phyloP scores from a whole-genome alignment of 192 early-diverging fungal genomes.

The Chytriomyces hyalinus region DNA sequence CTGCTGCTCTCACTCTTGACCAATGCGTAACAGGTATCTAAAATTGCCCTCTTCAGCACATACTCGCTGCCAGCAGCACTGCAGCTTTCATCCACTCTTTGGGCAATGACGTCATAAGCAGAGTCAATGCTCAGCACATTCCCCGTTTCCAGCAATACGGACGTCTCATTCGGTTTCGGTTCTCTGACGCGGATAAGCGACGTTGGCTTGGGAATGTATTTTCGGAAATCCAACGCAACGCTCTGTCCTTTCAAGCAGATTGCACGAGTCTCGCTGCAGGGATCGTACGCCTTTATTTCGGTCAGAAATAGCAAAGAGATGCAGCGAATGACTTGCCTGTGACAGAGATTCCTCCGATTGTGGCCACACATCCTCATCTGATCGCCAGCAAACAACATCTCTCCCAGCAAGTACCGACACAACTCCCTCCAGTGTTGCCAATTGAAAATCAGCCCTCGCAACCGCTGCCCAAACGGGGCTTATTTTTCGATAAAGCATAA shows the following conservation, averaged over 20 bases:
- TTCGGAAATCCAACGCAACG: conserved; percentile 7
- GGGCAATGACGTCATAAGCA: not conserved
- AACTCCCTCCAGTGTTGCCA: conserved; percentile 13
- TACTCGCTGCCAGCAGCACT: not conserved
- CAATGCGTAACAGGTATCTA: not conserved
- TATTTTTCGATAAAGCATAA: conserved; percentile 13
- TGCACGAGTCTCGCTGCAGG: no score
- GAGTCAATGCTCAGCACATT: not conserved
- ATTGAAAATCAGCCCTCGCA: not conserved
- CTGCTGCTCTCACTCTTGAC: no score
- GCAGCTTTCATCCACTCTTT: not conserved
- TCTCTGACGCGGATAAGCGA: conserved; percentile 1
- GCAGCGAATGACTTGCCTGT: no score
- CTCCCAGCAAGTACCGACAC: not conserved
- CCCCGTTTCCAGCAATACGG: not conserved
- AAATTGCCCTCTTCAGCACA: not conserved
- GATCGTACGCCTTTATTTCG: no score
- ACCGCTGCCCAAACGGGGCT: conserved; percentile 1
- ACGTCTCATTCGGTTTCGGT: not conserved
- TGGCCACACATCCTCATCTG: no score
- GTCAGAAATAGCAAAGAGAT: no score
- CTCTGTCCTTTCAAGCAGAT: not conserved
- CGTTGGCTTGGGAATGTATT: conserved; percentile 12
- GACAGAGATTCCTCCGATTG: no score
- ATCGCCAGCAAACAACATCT: conserved; percentile 24